Percentiles rank a stretch among this genome's conserved stretches.
Evolutionary conservation across 371 early-diverging fungal genomes (phyloP).

Genomic region (Globomyces sp.): DNA sequence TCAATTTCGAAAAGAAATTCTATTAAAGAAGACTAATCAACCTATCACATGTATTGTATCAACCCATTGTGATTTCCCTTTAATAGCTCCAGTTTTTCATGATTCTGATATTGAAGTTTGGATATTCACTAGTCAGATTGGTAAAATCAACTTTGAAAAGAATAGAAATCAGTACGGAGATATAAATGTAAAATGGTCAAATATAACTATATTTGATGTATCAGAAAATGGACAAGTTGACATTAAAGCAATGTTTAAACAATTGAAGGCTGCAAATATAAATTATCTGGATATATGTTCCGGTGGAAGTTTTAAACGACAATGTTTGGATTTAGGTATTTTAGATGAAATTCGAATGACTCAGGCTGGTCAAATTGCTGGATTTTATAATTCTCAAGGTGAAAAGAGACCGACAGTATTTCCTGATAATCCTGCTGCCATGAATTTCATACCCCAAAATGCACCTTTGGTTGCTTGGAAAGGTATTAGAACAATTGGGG

Average conservation of each 20-base stretch:
- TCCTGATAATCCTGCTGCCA: not conserved
- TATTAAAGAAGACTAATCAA: not conserved
- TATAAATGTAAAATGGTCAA: too few species aligned
- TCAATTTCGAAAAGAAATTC: not conserved
- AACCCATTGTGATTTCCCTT: not conserved
- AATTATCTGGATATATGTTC: constrained; percentile 2
- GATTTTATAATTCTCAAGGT: not conserved
- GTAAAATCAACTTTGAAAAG: not conserved
- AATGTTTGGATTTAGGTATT: not conserved
- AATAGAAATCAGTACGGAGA: too few species aligned
- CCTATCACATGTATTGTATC: constrained; percentile 7
- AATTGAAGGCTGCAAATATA: not conserved
- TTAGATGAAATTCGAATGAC: constrained; percentile 8
- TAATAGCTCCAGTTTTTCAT: not conserved
- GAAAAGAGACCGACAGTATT: constrained; percentile 7
- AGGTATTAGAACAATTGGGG: not conserved
- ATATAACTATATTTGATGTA: not conserved
- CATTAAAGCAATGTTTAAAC: not conserved
- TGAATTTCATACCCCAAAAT: not conserved
- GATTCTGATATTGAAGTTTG: not conserved
- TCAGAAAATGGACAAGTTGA: not conserved
- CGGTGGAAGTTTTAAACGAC: not conserved
- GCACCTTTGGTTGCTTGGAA: constrained; percentile 8
- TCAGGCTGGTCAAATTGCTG: not conserved
- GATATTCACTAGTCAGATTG: not conserved